Evolutionary conservation across 2,329 filamentous ascomycete genomes (phyloP).

Genomic region (Dothideomycetes sp.): DNA sequence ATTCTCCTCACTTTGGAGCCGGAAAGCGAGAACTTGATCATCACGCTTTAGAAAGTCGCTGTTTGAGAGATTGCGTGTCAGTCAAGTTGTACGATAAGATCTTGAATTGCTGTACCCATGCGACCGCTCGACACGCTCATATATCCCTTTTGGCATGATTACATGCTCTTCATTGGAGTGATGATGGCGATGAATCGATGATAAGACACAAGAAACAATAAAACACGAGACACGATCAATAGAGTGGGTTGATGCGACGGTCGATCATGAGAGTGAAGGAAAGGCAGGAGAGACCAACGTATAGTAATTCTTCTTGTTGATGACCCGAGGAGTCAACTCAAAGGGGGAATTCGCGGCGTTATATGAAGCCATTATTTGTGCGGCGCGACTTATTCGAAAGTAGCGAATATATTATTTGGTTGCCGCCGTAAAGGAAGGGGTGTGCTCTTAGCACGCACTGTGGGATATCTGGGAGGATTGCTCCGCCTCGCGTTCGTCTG

Average conservation of each 20-base stretch:
- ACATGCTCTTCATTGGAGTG: background rate
- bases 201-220: background rate
- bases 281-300: constrained; percentile 52
- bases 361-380: constrained; percentile 13
- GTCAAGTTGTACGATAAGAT: background rate
- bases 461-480: constrained; percentile 11
- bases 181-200: background rate
- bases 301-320: constrained; percentile 99
- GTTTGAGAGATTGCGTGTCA: constrained; percentile 13
- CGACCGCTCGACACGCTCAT: constrained; percentile 12
- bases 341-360: constrained; percentile 12
- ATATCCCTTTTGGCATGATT: constrained; percentile 14
- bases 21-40: constrained; percentile 84
- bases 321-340: constrained; percentile 38
- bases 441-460: too few species aligned
- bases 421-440: constrained; percentile 12
- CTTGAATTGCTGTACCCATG: constrained; percentile 7
- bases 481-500: too few species aligned
- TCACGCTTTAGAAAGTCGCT: constrained; percentile 98
- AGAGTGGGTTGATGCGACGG: background rate
- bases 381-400: constrained; percentile 11
- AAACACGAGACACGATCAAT: background rate
- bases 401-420: constrained; percentile 12
- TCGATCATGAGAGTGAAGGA: background rate
- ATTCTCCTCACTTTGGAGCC: constrained; percentile 79